Base-by-base conservation (phyloP, 2,329 filamentous ascomycete genomes). In the Cytospora piceicola region DNA sequence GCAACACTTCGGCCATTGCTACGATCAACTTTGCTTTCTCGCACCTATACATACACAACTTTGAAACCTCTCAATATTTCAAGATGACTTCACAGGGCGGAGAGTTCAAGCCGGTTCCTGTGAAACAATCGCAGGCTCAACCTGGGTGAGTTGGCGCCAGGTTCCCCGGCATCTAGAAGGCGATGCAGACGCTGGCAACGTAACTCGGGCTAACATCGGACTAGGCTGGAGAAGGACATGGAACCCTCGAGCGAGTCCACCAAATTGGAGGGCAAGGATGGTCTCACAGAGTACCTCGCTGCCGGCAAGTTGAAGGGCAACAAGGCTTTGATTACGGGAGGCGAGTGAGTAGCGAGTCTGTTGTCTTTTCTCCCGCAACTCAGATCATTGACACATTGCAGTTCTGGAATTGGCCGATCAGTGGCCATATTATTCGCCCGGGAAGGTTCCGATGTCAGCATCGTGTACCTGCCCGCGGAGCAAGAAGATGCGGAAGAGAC, bases 391-490 rank as follows among this genome's bases (percentile, higher is more conserved):
- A 63, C 36, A 15, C 17, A 11, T 4, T 56, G 0, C 51, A 83
- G 82, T 67, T 85, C 82, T 1, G 83, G 82, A 5, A 87, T 87
- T 55, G 84, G 84, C 22, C 80, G 84, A 12, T 77, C 83, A 0
- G 79, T 85, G 1, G 84, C 84, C 0, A 77, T 86, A 0, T 74
- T 87, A 2, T 85, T 85, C 74, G 85, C 85, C 0, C 78, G 83
- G 11, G 85, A 88, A 71, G 85, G 85, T 1, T 83, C 85, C 17
- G 81, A 87, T 68, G 76, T 86, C 55, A 82, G 78, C 29, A 85
- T 87, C 65, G 80, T 82, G 20, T 84, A 86, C 69, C 78, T 86
- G 1, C 82, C 82, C 2, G 80, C 84, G 32, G 85, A 88, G 74
- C 76, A 87, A 68, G 72, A 78, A 24, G 85, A 88, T 63, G 85